These are phyloP conservation scores for Combretum micranthum DNA, from an alignment of 345 rosid genomes.

Conservation along the genomic window DNA sequence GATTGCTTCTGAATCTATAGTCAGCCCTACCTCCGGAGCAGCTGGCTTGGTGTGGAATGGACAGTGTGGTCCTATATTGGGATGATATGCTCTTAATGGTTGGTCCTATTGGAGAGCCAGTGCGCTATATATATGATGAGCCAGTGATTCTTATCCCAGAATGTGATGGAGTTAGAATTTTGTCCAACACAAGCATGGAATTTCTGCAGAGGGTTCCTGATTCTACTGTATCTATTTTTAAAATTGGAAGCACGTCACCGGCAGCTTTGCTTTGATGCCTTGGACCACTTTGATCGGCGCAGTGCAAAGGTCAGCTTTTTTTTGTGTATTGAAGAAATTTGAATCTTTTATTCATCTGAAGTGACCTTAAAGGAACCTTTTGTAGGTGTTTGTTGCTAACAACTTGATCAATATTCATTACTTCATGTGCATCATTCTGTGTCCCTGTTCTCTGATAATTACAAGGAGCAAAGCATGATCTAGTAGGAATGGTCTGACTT, in stretches of 20 bases:
- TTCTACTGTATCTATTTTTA: constrained; percentile 87
- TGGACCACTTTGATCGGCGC: constrained; percentile 93
- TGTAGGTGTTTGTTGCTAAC: neutral
- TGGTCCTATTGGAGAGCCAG: constrained; percentile 80
- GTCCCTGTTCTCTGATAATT: too few species aligned
- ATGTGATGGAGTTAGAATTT: constrained; percentile 93
- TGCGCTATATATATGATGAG: constrained; percentile 79
- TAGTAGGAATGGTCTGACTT: too few species aligned
- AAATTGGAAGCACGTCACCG: constrained; percentile 96
- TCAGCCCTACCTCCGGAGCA: constrained; percentile 96
- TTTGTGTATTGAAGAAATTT: neutral
- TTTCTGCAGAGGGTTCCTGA: constrained; percentile 94
- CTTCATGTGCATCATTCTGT: too few species aligned
- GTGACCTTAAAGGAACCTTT: neutral
- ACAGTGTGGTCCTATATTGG: constrained; percentile 82
- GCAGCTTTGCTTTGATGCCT: constrained; percentile 90
- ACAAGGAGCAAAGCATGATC: too few species aligned
- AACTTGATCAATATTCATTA: too few species aligned
- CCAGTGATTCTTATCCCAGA: constrained; percentile 84
- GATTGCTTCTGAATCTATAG: constrained; percentile 27
- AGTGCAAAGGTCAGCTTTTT: constrained; percentile 68
- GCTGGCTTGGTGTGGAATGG: constrained; percentile 98
- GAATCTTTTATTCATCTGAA: neutral
- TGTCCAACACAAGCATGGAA: constrained; percentile 82
- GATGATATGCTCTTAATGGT: constrained; percentile 95